Percentiles rank a stretch among this genome's conserved stretches.
These are phyloP conservation scores for Russula foetens DNA, from an alignment of 768 basidiomycete species.

Conservation along the genomic window DNA sequence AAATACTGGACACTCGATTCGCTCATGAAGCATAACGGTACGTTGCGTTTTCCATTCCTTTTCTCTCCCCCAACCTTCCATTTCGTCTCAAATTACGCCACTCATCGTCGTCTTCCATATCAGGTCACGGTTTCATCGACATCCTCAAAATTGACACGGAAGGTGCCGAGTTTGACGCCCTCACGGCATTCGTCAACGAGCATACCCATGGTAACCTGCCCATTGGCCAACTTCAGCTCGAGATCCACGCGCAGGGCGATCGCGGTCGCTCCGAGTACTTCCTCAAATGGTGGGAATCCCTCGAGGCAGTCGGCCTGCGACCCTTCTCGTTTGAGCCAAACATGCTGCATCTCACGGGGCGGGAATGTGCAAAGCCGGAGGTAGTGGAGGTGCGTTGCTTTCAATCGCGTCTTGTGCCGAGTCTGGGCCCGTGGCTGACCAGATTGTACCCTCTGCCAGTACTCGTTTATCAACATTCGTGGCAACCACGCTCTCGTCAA, in stretches of 20 bases:
- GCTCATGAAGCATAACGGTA: conserved; percentile 56
- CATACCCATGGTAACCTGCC: conserved; percentile 35
- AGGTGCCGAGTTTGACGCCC: conserved; percentile 54
- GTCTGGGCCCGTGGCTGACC: not conserved
- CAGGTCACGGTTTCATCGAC: conserved; percentile 61
- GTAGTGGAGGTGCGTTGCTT: conserved; percentile 29
- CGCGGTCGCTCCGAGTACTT: conserved; percentile 40
- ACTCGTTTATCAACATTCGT: conserved; percentile 23
- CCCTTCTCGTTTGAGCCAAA: conserved; percentile 62
- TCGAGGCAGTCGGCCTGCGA: conserved; percentile 30
- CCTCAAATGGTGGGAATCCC: conserved; percentile 59
- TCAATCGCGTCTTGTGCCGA: not conserved
- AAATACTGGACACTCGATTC: conserved; percentile 32
- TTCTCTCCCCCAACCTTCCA: too few relatives aligned
- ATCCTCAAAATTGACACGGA: conserved; percentile 67
- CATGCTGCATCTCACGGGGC: conserved; percentile 33
- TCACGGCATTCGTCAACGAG: conserved; percentile 37
- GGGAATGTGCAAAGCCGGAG: conserved; percentile 31
- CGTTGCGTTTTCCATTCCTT: conserved; percentile 5
- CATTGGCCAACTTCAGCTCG: conserved; percentile 64
- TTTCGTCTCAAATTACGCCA: not conserved
- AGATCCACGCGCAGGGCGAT: conserved; percentile 41
- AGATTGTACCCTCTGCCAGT: conserved; percentile 25
- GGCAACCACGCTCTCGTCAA: not conserved
- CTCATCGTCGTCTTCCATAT: not conserved